Evolutionary conservation across 176 grass and related monocot genomes (phyloP).

Genomic region (Leersia perrieri): DNA sequence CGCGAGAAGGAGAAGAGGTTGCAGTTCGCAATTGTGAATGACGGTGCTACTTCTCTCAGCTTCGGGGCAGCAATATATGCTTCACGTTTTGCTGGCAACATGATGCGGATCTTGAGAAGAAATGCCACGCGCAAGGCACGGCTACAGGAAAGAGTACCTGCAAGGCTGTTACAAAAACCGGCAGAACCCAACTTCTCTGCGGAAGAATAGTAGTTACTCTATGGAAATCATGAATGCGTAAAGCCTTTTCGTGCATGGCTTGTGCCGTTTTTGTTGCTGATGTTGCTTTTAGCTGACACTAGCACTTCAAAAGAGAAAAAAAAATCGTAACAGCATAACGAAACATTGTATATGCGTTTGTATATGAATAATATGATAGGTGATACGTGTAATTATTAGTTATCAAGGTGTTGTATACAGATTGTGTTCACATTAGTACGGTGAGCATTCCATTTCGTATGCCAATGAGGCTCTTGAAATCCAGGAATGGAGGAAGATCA

Average conservation of each 20-base stretch:
- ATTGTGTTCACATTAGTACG: background rate
- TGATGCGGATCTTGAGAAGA: slow-evolving; percentile 66
- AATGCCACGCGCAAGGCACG: slow-evolving; percentile 55
- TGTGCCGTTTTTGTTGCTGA: background rate
- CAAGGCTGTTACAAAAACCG: slow-evolving; percentile 76
- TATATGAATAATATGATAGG: background rate
- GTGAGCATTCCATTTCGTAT: background rate
- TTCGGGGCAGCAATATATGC: slow-evolving; percentile 61
- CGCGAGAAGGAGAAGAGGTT: slow-evolving; percentile 65
- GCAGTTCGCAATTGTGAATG: slow-evolving; percentile 54
- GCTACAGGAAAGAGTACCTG: slow-evolving; percentile 57
- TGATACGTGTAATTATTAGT: background rate
- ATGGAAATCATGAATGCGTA: background rate
- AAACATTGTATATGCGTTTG: background rate
- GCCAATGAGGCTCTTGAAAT: background rate
- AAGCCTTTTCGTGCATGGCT: background rate
- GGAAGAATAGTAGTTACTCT: slow-evolving; percentile 43
- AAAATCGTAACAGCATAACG: background rate
- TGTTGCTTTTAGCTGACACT: background rate
- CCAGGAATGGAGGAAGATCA: background rate
- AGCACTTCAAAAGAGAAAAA: background rate
- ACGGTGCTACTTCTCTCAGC: slow-evolving; percentile 50
- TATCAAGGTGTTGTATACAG: background rate
- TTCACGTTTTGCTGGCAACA: slow-evolving; percentile 69
- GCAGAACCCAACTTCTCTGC: slow-evolving; percentile 74